A percentile compares a stretch with the other conserved stretches of the same genome.
Evolutionary conservation across 75 land plant genomes (phyloP).

Genomic region (Selaginella moellendorffii): DNA sequence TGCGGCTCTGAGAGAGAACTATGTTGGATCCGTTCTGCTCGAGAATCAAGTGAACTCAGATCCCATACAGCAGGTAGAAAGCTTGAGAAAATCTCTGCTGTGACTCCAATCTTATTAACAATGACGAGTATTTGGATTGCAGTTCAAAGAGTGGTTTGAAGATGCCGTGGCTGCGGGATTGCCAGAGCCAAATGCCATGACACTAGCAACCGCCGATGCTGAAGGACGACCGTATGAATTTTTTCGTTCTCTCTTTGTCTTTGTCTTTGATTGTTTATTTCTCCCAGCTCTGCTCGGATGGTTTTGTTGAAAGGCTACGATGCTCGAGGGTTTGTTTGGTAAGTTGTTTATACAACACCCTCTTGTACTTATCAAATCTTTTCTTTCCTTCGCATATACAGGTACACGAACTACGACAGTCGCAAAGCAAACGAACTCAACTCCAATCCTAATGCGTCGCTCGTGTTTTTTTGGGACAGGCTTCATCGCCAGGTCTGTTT

Average conservation of each 20-base stretch:
- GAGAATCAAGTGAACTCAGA: background rate
- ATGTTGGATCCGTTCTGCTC: background rate
- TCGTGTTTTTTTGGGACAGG: slow-evolving; percentile 80
- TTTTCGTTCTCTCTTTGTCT: too few species aligned
- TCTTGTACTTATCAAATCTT: background rate
- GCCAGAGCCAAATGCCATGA: slow-evolving; percentile 4
- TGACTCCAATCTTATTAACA: background rate
- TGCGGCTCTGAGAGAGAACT: background rate
- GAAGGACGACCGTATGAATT: background rate
- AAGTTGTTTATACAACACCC: background rate
- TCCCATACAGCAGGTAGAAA: background rate
- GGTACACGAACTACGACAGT: slow-evolving; percentile 10
- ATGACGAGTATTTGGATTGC: too few species aligned
- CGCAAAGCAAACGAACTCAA: background rate
- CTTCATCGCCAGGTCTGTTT: slow-evolving; percentile 79
- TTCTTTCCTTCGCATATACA: background rate
- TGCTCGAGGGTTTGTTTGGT: slow-evolving; percentile 6
- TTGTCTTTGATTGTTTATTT: too few species aligned
- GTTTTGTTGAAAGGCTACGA: background rate
- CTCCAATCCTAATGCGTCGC: slow-evolving; percentile 11
- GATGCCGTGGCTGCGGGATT: slow-evolving; percentile 4
- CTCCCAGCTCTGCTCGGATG: slow-evolving; percentile 3
- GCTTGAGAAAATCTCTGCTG: too few species aligned
- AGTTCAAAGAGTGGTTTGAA: slow-evolving; percentile 7
- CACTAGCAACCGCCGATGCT: background rate